These are phyloP conservation scores for Dovyalis caffra DNA, from an alignment of 345 rosid genomes.

Conservation along the genomic window DNA sequence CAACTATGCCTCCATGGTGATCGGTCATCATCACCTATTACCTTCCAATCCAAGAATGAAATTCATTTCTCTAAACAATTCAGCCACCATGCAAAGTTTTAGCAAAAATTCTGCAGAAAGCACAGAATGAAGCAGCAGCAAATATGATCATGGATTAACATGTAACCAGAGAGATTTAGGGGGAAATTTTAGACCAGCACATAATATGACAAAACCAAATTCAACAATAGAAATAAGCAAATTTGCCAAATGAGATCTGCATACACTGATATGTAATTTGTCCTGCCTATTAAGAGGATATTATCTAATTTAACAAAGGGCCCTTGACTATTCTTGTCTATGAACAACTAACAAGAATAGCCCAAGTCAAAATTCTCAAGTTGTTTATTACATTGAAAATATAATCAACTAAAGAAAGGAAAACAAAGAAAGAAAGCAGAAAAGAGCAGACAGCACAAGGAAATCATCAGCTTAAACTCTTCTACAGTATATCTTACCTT, in stretches of 20 bases:
- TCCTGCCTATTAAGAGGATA: conserved; percentile 33
- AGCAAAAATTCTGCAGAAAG: background rate
- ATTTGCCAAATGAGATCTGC: conserved; percentile 22
- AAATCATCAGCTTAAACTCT: conserved; percentile 23
- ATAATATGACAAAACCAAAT: background rate
- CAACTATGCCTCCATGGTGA: background rate
- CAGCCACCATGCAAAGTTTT: background rate
- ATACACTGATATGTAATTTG: conserved; percentile 22
- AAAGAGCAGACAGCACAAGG: conserved; percentile 25
- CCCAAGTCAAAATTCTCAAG: conserved; percentile 37
- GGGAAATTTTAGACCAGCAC: background rate
- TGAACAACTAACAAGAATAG: conserved; percentile 37
- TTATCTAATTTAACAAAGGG: conserved; percentile 34
- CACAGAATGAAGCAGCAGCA: background rate
- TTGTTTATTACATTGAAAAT: conserved; percentile 36
- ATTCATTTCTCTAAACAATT: background rate
- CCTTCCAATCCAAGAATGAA: background rate
- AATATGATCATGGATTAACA: background rate
- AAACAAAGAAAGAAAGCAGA: background rate
- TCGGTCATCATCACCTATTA: background rate
- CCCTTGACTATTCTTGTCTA: conserved; percentile 32
- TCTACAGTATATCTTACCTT: conserved; percentile 26
- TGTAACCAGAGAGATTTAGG: background rate
- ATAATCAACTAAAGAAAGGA: conserved; percentile 22
- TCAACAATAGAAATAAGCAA: conserved; percentile 16